Evolutionary conservation across 208 protist genomes (phyloP).

Genomic region (Leptomonas seymouri): DNA sequence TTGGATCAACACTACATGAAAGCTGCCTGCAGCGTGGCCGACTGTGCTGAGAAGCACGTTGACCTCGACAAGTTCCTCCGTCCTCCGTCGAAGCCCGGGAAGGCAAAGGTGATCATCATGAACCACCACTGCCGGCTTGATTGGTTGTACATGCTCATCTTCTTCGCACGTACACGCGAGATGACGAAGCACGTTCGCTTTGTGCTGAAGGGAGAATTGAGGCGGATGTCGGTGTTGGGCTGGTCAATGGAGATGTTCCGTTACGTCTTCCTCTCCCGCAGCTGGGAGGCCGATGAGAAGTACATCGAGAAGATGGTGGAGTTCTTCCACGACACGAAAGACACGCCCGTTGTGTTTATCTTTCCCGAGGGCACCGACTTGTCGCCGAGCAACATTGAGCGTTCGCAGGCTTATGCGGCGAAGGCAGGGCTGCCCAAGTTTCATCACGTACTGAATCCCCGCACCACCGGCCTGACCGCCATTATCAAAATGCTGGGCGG

Average conservation of each 20-base stretch:
- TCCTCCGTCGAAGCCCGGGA: conserved; percentile 49
- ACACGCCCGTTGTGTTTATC: conserved; percentile 59
- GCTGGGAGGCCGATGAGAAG: conserved; percentile 71
- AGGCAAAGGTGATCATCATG: conserved; percentile 84
- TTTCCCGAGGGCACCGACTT: conserved; percentile 91
- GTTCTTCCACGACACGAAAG: conserved; percentile 44
- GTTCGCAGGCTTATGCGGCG: conserved; percentile 63
- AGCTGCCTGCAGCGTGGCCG: conserved; percentile 1
- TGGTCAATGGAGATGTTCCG: conserved; percentile 82
- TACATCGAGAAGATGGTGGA: conserved; percentile 61
- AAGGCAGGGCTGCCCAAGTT: conserved; percentile 60
- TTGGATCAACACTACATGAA: conserved; percentile 31
- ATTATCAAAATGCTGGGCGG: conserved; percentile 77
- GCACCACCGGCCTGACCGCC: conserved; percentile 69
- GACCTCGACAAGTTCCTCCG: conserved; percentile 35
- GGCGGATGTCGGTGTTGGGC: conserved; percentile 62
- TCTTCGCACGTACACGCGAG: conserved; percentile 34
- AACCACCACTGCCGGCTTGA: conserved; percentile 89
- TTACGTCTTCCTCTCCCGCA: conserved; percentile 86
- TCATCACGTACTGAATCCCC: conserved; percentile 82
- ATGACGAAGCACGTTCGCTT: conserved; percentile 52
- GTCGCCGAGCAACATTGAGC: conserved; percentile 64
- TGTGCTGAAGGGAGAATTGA: conserved; percentile 71
- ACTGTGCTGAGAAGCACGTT: conserved; percentile 11
- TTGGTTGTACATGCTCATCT: conserved; percentile 63